Conservation (phyloP, 2,329 filamentous ascomycete species). For the Metarhizium guizhouense region DNA sequence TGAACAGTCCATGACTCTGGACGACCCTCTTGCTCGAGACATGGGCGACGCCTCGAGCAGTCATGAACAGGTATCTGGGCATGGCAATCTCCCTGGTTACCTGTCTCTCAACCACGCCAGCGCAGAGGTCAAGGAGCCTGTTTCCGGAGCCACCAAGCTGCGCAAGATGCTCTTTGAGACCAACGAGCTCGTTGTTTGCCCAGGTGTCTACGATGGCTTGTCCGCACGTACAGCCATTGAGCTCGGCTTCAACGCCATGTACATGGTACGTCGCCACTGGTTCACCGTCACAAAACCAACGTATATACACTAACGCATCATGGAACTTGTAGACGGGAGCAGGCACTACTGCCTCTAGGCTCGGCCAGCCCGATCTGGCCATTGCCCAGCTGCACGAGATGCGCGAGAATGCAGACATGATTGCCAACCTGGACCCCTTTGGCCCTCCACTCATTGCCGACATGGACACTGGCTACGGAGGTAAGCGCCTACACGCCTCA, state of each 20-base stretch:
- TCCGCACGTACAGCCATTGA: constrained; percentile 54
- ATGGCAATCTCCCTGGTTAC: constrained; percentile 1
- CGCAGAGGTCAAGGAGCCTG: constrained; percentile 8
- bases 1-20: constrained; percentile 3
- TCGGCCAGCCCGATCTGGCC: constrained; percentile 56
- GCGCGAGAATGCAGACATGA: constrained; percentile 53
- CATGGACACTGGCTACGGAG: constrained; percentile 49
- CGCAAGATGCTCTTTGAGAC: constrained; percentile 30
- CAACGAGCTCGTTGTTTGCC: constrained; percentile 44
- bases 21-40: constrained; percentile 4
- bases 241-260: constrained; percentile 53
- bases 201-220: constrained; percentile 61
- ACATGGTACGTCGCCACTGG: constrained; percentile 45
- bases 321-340: constrained; percentile 44
- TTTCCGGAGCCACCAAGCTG: constrained; percentile 25
- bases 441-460: constrained; percentile 53
- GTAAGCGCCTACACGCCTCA: constrained; percentile 16
- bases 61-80: not conserved
- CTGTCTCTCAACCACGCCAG: constrained; percentile 8
- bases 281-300: too few relatives aligned
- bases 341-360: constrained; percentile 50
- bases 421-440: constrained; percentile 46
- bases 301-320: not conserved
- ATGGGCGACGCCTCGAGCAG: constrained; percentile 4
- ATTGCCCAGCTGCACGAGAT: constrained; percentile 56